A percentile compares a stretch with the other conserved stretches of the same genome.
Evolutionary conservation across 169 alveolate genomes (phyloP).

Genomic region (Eimeria acervulina): DNA sequence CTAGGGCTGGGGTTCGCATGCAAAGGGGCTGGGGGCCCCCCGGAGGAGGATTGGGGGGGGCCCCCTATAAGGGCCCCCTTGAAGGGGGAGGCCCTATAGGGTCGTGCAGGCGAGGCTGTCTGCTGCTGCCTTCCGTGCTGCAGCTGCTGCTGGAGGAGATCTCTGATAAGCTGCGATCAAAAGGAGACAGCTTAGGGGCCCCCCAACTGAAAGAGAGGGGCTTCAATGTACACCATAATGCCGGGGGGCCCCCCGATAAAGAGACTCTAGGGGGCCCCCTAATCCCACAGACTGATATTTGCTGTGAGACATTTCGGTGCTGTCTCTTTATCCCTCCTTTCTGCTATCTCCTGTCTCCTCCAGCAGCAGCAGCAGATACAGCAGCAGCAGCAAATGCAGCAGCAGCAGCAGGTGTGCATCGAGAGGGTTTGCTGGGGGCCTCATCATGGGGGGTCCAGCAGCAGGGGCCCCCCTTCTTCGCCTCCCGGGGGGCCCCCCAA

Average conservation of each 20-base stretch:
- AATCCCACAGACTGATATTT: neutral
- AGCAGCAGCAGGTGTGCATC: neutral
- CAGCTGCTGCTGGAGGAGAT: neutral
- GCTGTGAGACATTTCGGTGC: neutral
- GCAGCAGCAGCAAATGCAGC: too few relatives aligned
- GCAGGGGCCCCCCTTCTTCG: neutral
- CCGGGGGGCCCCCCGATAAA: neutral
- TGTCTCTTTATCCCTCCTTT: slow-evolving; percentile 11
- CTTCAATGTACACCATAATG: neutral
- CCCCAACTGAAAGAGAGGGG: neutral
- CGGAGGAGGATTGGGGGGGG: neutral
- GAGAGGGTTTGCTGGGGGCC: neutral
- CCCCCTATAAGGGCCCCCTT: neutral
- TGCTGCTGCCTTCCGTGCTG: slow-evolving; percentile 5
- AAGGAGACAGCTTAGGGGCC: too few relatives aligned
- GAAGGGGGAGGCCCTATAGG: too few relatives aligned
- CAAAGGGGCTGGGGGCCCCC: neutral
- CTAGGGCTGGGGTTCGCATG: neutral
- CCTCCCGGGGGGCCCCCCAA: neutral
- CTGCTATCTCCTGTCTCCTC: neutral
- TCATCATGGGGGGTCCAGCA: neutral
- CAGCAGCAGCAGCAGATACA: neutral
- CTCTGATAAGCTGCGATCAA: neutral
- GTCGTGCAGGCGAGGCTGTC: neutral
- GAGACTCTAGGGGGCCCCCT: too few relatives aligned